phyloP scores from a whole-genome alignment of 306 rosid genomes.

The Cucumis melo region DNA sequence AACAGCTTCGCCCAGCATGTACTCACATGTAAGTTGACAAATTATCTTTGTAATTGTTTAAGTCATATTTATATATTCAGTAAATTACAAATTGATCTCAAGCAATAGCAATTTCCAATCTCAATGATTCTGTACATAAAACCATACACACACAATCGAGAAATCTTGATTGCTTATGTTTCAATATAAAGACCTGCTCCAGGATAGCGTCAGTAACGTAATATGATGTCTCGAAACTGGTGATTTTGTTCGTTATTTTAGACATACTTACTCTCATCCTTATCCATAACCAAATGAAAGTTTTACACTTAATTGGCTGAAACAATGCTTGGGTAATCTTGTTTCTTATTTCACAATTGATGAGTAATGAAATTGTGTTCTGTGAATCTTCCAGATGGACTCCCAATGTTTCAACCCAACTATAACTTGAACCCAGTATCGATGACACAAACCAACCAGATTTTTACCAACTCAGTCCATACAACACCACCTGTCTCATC shows the following conservation, averaged over 20 bases:
- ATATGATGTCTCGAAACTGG: not conserved
- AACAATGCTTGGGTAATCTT: not conserved
- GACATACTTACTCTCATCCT: not conserved
- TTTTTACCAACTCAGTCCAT: conserved; percentile 22
- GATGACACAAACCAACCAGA: conserved; percentile 20
- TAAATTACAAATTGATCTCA: not conserved
- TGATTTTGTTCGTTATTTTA: not conserved
- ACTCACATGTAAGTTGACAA: conserved; percentile 28
- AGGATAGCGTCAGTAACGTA: not conserved
- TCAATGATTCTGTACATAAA: not conserved
- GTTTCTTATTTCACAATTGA: not conserved
- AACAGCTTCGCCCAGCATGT: conserved; percentile 21
- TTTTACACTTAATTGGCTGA: not conserved
- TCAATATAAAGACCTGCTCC: not conserved
- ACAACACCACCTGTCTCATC: conserved; percentile 25
- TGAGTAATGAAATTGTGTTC: conserved; percentile 15
- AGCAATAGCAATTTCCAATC: not conserved
- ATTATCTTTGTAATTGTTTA: not conserved
- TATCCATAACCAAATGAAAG: not conserved
- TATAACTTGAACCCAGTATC: conserved; percentile 32
- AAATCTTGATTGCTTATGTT: not conserved
- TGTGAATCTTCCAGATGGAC: conserved; percentile 36
- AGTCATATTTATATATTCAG: not conserved
- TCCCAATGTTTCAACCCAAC: conserved; percentile 15
- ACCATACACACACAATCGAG: not conserved